Evolutionary conservation across 495 filamentous ascomycete genomes (phyloP), one percentile per base, ranked within the genome.

Genomic region (Aspergillus egyptiacus): DNA sequence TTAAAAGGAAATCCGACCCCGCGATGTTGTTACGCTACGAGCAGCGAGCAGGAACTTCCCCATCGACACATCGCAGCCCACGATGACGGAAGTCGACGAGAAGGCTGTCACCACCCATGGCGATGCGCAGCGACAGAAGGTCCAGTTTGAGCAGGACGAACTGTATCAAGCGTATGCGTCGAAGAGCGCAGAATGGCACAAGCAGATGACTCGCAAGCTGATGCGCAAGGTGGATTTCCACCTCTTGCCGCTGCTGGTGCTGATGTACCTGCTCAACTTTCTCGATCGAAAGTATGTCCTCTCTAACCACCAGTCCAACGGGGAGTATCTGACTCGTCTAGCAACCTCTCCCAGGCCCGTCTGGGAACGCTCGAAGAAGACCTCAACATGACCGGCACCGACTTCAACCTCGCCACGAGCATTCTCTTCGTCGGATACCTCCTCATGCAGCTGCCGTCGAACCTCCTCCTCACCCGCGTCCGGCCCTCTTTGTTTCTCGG

Each of bases 231-330:
- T 87, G 11, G 84, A 87, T 56, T 43, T 74, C 0, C 64, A 80
- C 39, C 60, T 74, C 1, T 63, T 87, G 46, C 83, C 84, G 2
- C 76, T 80, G 57, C 59, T 86, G 30, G 71, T 83, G 32, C 24
- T 85, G 17, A 84, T 85, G 80, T 89, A 90, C 60, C 82, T 90
- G 53, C 64, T 90, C 57, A 90, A 90, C 59, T 91, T 89, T 62
- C 68, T 90, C 54, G 87, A 90, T 64, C 76, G 87, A 34, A 79
- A 77, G 64, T 67, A 54, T 10, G 64, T 54, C n/a, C n/a, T n/a
- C n/a, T n/a, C 10, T 22, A 32, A 7, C 18, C 14, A 27, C 20
- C 11, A 23, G 7, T 23, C 17, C 17, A 27, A 11, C 22, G 3
- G 38, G 15, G 0, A 7, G 0, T 20, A 20, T 6, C n/a, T 17